A percentile compares a stretch with the other conserved stretches of the same genome.
These are phyloP conservation scores for Solanum verrucosum DNA, from an alignment of 257 asterid species.

Conservation along the genomic window DNA sequence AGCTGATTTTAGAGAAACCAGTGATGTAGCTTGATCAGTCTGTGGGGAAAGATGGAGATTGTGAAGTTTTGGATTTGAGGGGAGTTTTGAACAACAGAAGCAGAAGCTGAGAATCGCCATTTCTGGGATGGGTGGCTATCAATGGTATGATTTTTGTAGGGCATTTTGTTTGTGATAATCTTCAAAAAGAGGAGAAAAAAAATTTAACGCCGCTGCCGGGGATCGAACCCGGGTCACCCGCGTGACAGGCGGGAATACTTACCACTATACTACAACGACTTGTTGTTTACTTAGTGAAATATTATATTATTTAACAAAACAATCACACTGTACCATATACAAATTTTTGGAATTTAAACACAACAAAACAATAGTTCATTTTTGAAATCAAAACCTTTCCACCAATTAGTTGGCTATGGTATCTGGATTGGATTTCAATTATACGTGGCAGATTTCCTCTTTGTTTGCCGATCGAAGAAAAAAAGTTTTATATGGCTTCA, in stretches of 20 bases:
- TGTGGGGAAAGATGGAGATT: conserved; percentile 10
- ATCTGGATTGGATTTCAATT: no score
- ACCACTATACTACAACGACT: conserved; percentile 47
- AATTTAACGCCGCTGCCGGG: conserved; percentile 67
- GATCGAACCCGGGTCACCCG: conserved; percentile 99
- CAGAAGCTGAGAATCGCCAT: conserved; percentile 61
- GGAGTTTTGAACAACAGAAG: conserved; percentile 37
- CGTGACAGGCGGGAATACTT: conserved; percentile 97
- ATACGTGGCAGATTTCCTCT: no score
- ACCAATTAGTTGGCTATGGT: background rate
- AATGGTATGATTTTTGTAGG: background rate
- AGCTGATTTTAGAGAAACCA: conserved; percentile 13
- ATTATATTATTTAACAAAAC: no score
- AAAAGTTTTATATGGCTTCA: no score
- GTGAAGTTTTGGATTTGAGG: conserved; percentile 22
- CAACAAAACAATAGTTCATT: background rate
- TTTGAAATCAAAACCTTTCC: background rate
- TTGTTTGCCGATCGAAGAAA: no score
- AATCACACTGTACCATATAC: no score
- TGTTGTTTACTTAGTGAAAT: background rate
- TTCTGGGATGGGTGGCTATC: background rate
- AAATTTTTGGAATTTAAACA: background rate
- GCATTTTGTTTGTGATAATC: background rate
- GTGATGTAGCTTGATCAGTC: conserved; percentile 15
- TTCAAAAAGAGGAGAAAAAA: background rate